These are phyloP conservation scores for Emiliania huxleyi DNA, from an alignment of 78 protist species.

Conservation along the genomic window DNA sequence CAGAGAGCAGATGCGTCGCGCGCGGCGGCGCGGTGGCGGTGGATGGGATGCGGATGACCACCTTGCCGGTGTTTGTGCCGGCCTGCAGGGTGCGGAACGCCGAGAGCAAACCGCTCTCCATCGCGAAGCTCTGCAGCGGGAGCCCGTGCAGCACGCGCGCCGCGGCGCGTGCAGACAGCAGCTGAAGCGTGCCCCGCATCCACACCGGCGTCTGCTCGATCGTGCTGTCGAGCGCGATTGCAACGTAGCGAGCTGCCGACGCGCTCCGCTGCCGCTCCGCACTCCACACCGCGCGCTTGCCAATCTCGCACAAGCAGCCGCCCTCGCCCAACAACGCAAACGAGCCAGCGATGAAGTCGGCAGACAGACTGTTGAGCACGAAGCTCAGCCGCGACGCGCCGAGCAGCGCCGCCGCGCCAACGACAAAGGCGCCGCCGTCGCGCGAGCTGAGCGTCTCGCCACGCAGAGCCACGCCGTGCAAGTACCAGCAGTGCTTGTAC, in stretches of 20 bases:
- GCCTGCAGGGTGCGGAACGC: constrained; percentile 21
- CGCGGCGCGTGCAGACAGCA: not conserved
- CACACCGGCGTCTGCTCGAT: not conserved
- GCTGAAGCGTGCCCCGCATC: not conserved
- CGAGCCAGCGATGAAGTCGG: not conserved
- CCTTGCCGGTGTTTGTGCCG: constrained; percentile 31
- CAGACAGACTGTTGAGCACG: constrained; percentile 22
- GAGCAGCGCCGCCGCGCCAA: not conserved
- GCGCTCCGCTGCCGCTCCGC: too few species aligned
- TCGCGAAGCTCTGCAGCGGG: not conserved
- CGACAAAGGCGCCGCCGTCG: not conserved
- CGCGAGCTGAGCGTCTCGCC: not conserved
- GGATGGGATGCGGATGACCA: not conserved
- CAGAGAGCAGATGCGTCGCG: not conserved
- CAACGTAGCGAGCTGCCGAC: not conserved
- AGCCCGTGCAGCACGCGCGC: not conserved
- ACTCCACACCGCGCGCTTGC: constrained; percentile 34
- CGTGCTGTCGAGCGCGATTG: not conserved
- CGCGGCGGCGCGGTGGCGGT: not conserved
- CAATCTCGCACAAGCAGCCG: constrained; percentile 28
- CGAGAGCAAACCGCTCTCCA: not conserved
- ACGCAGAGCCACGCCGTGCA: not conserved
- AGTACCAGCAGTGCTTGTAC: not conserved
- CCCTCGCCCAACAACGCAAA: not conserved
- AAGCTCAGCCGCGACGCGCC: not conserved